Conservation (phyloP, 2,329 filamentous ascomycete genomes). For the Capronia coronata region DNA sequence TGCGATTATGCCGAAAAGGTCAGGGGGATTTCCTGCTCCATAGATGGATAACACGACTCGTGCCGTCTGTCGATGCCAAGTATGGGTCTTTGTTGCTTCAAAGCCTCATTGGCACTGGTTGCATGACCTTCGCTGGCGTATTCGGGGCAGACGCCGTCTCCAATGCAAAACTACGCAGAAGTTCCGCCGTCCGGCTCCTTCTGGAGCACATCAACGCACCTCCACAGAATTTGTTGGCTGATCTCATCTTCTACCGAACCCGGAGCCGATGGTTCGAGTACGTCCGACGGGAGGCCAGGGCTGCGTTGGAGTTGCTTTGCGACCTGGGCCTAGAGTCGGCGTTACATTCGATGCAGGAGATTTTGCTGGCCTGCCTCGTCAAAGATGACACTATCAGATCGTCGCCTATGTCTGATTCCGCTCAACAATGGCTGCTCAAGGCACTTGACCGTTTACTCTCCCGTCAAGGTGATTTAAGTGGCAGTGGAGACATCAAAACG, state of each 20-base stretch:
- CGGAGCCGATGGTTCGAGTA: conserved; percentile 29
- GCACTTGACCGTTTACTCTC: conserved; percentile 12
- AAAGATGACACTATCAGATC: conserved; percentile 6
- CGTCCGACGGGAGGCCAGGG: conserved; percentile 30
- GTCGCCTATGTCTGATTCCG: conserved; percentile 3
- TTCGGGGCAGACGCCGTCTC: conserved; percentile 23
- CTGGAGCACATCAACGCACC: conserved; percentile 26
- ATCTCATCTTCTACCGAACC: conserved; percentile 14
- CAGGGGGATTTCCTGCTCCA: conserved; percentile 40
- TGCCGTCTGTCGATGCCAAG: conserved; percentile 34
- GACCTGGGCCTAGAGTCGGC: conserved; percentile 28
- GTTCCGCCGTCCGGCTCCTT: conserved; percentile 31
- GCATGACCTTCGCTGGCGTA: conserved; percentile 39
- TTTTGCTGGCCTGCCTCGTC: conserved; percentile 8
- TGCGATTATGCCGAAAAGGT: conserved; percentile 40
- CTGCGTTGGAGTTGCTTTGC: conserved; percentile 33
- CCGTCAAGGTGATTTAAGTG: conserved; percentile 1
- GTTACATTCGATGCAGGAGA: conserved; percentile 12
- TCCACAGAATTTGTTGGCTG: conserved; percentile 5
- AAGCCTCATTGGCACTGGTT: conserved; percentile 41
- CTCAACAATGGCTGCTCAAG: conserved; percentile 9
- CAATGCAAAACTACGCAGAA: conserved; percentile 12
- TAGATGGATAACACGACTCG: conserved; percentile 38
- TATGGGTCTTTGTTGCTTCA: conserved; percentile 34
- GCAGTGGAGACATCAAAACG: conserved; percentile 18